These are phyloP conservation scores for Tolypocladium guangdongense DNA, from an alignment of 2,329 filamentous ascomycete species.

Conservation along the genomic window DNA sequence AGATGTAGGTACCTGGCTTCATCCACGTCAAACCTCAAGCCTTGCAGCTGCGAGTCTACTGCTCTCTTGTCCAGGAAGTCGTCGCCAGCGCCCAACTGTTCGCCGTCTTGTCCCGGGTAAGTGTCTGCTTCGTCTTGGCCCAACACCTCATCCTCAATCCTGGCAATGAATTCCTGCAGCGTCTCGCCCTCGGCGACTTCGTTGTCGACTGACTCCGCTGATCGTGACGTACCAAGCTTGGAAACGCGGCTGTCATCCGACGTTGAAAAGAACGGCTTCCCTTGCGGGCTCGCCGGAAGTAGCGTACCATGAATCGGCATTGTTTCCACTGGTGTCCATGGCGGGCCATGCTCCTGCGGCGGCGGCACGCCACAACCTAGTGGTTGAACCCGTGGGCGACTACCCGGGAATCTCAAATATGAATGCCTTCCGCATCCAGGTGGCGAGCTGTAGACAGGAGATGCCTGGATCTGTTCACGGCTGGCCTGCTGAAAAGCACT, in stretches of 20 bases:
- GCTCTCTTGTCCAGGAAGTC: neutral
- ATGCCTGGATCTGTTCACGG: too few species aligned
- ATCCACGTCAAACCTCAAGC: neutral
- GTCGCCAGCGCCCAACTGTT: neutral
- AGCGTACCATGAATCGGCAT: neutral
- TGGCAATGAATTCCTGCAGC: slow-evolving; percentile 13
- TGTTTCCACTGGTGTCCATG: neutral
- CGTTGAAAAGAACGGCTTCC: neutral
- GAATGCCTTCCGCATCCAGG: neutral
- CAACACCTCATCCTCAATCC: slow-evolving; percentile 14
- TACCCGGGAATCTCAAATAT: neutral
- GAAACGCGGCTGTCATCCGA: too few species aligned
- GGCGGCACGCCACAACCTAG: neutral
- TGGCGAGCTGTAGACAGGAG: neutral
- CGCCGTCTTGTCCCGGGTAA: neutral
- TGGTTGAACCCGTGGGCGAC: neutral
- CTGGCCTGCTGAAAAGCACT: neutral
- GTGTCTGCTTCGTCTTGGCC: neutral
- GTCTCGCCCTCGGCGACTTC: slow-evolving; percentile 11
- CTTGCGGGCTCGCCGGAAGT: neutral
- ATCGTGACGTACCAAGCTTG: neutral
- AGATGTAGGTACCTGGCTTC: neutral
- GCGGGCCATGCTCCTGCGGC: neutral
- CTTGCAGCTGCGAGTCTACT: neutral
- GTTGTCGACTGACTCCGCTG: neutral